Evolutionary conservation across 2,329 filamentous ascomycete species (phyloP).

Genomic region (Camillea tinctor): DNA sequence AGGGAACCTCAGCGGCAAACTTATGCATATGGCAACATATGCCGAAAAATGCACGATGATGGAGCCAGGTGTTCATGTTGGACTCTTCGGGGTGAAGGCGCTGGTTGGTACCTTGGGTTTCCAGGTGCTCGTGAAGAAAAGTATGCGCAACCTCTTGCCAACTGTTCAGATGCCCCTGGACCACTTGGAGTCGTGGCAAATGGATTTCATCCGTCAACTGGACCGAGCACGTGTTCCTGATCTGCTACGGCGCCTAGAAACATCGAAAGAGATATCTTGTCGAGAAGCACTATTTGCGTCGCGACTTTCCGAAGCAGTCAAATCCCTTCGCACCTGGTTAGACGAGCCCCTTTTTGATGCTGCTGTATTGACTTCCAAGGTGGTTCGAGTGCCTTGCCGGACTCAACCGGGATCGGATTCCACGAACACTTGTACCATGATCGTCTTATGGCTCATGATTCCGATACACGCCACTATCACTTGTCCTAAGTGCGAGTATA

Average conservation of each 20-base stretch:
- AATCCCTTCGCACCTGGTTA: conserved; percentile 37
- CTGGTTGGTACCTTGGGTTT: conserved; percentile 55
- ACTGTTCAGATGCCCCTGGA: conserved; percentile 53
- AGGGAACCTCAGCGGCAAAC: conserved; percentile 56
- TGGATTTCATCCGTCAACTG: conserved; percentile 52
- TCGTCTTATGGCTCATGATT: conserved; percentile 60
- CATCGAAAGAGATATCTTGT: conserved; percentile 36
- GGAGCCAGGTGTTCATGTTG: conserved; percentile 54
- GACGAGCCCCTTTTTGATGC: conserved; percentile 42
- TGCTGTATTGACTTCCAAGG: conserved; percentile 38
- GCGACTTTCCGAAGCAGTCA: conserved; percentile 41
- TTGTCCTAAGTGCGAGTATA: conserved; percentile 54
- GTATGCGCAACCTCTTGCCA: conserved; percentile 59
- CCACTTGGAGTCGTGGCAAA: conserved; percentile 53
- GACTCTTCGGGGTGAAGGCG: conserved; percentile 57
- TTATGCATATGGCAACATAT: conserved; percentile 65
- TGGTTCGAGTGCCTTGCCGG: conserved; percentile 40
- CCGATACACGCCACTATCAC: conserved; percentile 57
- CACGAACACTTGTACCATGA: conserved; percentile 36
- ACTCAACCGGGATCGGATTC: conserved; percentile 11
- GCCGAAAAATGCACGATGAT: conserved; percentile 45
- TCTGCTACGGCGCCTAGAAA: conserved; percentile 39
- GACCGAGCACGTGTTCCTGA: conserved; percentile 42
- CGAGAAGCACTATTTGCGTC: conserved; percentile 45
- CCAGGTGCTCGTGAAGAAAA: conserved; percentile 59